Evolutionary conservation across 164 flowering plant genomes (phyloP).

Genomic region (Berberis thunbergii): DNA sequence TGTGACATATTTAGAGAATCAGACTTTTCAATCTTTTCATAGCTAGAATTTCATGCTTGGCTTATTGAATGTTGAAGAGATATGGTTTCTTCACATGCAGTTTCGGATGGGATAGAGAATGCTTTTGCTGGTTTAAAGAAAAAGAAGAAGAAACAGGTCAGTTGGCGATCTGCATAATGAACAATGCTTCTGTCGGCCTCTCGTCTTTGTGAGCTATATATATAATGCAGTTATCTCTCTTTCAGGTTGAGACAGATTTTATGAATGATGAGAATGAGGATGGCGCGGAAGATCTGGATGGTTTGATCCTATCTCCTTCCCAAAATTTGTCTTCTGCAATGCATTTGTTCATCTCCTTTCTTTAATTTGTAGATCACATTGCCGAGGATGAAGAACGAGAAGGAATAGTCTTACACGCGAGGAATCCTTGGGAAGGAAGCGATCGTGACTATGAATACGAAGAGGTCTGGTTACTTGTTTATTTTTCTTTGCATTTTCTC

Average conservation of each 20-base stretch:
- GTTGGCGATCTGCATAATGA: constrained; percentile 8
- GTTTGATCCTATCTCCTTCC: constrained; percentile 19
- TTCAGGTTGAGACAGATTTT: constrained; percentile 59
- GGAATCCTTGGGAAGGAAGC: constrained; percentile 74
- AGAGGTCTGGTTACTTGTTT: constrained; percentile 34
- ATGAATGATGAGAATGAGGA: constrained; percentile 53
- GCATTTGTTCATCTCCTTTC: not conserved
- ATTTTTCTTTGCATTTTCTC: not conserved
- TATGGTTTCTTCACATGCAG: constrained; percentile 28
- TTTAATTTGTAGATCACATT: constrained; percentile 18
- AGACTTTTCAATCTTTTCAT: too few relatives aligned
- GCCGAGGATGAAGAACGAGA: constrained; percentile 56
- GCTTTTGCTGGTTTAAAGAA: constrained; percentile 73
- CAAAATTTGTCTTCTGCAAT: too few relatives aligned
- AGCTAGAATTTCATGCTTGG: not conserved
- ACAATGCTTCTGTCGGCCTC: not conserved
- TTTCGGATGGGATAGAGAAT: constrained; percentile 64
- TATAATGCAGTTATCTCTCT: not conserved
- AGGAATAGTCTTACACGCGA: constrained; percentile 25
- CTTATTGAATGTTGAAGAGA: not conserved
- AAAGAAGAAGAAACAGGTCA: constrained; percentile 91
- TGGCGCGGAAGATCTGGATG: constrained; percentile 54
- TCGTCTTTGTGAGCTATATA: not conserved
- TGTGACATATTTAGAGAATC: not conserved
- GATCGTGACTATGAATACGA: constrained; percentile 65